These are phyloP conservation scores for Chimonanthus salicifolius DNA, from an alignment of 164 flowering plant species.

Conservation along the genomic window DNA sequence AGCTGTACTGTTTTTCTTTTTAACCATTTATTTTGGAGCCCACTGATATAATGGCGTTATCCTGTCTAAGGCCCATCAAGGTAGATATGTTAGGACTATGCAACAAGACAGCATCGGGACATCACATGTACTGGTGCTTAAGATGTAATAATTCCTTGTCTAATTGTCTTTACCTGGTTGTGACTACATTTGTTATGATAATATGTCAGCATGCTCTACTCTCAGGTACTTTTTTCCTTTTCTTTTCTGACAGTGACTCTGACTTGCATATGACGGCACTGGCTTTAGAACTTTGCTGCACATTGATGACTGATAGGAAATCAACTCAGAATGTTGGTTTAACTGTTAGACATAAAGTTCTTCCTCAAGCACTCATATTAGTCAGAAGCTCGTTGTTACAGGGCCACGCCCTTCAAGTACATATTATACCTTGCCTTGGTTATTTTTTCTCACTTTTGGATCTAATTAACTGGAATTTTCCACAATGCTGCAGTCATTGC, in stretches of 20 bases:
- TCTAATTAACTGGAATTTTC: neutral
- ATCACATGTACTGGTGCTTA: too few relatives aligned
- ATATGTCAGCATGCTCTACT: neutral
- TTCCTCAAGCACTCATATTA: conserved; percentile 84
- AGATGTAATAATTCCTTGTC: too few relatives aligned
- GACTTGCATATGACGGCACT: conserved; percentile 98
- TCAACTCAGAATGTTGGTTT: conserved; percentile 63
- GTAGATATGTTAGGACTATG: too few relatives aligned
- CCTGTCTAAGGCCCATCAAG: too few relatives aligned
- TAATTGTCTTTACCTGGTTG: too few relatives aligned
- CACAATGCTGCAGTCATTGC: conserved; percentile 65
- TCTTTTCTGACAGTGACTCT: conserved; percentile 61
- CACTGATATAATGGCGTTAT: too few relatives aligned
- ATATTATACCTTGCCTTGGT: conserved; percentile 3
- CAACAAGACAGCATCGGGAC: too few relatives aligned
- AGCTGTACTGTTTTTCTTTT: too few relatives aligned
- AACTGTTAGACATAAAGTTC: conserved; percentile 84
- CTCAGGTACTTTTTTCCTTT: neutral
- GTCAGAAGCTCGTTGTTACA: conserved; percentile 91
- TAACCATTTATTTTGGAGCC: too few relatives aligned
- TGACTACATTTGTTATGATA: too few relatives aligned
- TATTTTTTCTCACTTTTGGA: neutral
- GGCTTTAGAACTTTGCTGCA: conserved; percentile 94
- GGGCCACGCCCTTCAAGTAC: conserved; percentile 93
- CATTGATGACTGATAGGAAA: conserved; percentile 82